Base-by-base conservation (phyloP, 306 rosid genomes). In the Canavalia ensiformis region DNA sequence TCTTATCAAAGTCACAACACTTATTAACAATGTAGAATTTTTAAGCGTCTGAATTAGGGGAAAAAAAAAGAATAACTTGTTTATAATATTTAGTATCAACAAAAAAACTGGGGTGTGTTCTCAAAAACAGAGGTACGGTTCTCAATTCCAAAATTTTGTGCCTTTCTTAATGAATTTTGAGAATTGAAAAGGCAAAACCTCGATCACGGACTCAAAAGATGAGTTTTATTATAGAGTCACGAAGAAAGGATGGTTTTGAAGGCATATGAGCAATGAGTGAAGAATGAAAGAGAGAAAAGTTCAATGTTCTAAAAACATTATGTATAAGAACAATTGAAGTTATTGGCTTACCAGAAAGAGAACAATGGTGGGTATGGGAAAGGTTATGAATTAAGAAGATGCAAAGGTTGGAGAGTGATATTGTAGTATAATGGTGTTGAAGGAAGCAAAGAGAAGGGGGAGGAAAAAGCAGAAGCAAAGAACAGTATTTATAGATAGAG, bases 401-500 rank as follows among this genome's bases (percentile, higher is more conserved):
- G 44, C 49, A 81, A 72, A 75, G 86, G 28, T 46, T 71, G 72
- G 74, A 81, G 56, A 72, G 81, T 31, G 74, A 86, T 39, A 28
- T 35, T 34, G 33, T 5, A 62, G 56, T 72, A 8, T 2, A 72
- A 67, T 77, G 81, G 77, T 30, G 18, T 30, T 41, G 80, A 57
- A 82, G 72, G 82, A 83, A 44, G 74, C 4, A 74, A 55, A 85
- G 66, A 9, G 77, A 74, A 78, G 91, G 33, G 92, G 89, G 91
- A 77, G 98, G 92, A 90, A 79, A 88, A 88, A 80, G 49, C 44
- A 25, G 84, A 47, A 6, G 72, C 74, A 79, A 69, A 47, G 70
- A 79, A 0, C 72, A 82, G 86, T 84, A 82, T 94, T 84, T 83
- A 94, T 92, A 92, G 95, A 74, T 59, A 34, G 92, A 73, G 50